Percentiles rank a stretch among this genome's conserved stretches.
phyloP scores from a whole-genome alignment of 163 green algal species.

The Chlamydomonas reinhardtii region DNA sequence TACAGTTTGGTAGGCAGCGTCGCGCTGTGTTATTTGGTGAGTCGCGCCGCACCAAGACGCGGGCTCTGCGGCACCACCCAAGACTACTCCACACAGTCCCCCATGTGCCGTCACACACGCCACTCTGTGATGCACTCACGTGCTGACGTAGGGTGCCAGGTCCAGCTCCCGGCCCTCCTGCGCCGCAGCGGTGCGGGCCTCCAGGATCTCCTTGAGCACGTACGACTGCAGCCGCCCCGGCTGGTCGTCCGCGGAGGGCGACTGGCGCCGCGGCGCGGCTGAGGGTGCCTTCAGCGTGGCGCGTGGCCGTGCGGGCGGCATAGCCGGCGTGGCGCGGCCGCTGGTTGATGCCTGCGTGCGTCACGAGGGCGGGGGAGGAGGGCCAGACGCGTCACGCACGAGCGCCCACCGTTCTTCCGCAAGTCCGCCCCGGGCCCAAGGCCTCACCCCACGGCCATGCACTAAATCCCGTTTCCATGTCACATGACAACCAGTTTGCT shows the following conservation, averaged over 20 bases:
- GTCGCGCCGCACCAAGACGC: too few species aligned
- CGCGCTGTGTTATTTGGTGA: too few species aligned
- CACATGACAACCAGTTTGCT: too few species aligned
- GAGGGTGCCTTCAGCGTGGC: background rate
- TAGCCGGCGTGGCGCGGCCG: background rate
- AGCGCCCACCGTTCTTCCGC: too few species aligned
- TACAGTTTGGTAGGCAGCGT: background rate
- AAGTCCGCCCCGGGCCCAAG: too few species aligned
- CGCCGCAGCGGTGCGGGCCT: constrained; percentile 7
- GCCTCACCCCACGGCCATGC: too few species aligned
- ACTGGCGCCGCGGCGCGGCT: background rate
- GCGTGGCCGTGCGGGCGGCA: constrained; percentile 28
- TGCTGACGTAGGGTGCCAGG: constrained; percentile 9
- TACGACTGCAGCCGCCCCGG: constrained; percentile 40
- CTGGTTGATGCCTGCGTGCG: background rate
- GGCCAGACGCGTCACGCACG: background rate
- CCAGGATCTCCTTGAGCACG: constrained; percentile 32
- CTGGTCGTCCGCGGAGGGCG: constrained; percentile 18
- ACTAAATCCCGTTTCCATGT: too few species aligned
- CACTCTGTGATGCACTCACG: too few species aligned
- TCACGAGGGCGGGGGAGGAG: background rate
- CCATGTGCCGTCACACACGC: too few species aligned
- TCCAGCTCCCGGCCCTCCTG: constrained; percentile 19
- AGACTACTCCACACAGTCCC: too few species aligned
- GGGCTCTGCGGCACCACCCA: too few species aligned